A percentile compares a stretch with the other conserved stretches of the same genome.
phyloP scores from a whole-genome alignment of 2,329 filamentous ascomycete species.

The Apiospora marii region DNA sequence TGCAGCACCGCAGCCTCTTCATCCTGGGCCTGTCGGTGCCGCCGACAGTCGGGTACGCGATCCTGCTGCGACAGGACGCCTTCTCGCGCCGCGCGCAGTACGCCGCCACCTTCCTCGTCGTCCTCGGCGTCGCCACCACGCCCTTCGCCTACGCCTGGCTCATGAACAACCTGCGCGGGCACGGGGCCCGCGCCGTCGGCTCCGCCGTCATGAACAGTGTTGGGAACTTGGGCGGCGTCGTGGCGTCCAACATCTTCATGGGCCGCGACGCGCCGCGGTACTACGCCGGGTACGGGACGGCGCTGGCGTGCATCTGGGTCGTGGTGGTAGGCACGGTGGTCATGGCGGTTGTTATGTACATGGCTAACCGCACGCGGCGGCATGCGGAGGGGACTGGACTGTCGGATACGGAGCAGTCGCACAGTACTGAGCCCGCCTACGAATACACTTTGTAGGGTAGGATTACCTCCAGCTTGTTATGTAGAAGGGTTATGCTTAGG shows the following conservation, averaged over 20 bases:
- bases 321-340: not conserved
- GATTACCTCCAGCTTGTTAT: not conserved
- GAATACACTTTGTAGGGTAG: not conserved
- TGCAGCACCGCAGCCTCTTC: slow-evolving; percentile 42
- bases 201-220: slow-evolving; percentile 40
- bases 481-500: not conserved
- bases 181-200: slow-evolving; percentile 40
- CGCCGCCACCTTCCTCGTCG: slow-evolving; percentile 34
- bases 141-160: slow-evolving; percentile 39
- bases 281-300: slow-evolving; percentile 43
- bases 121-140: slow-evolving; percentile 41
- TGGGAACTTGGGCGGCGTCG: slow-evolving; percentile 46
- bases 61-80: slow-evolving; percentile 36
- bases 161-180: slow-evolving; percentile 40
- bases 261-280: slow-evolving; percentile 45
- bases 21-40: slow-evolving; percentile 37
- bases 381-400: not conserved
- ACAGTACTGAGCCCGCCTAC: not conserved
- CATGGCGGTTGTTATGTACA: not conserved
- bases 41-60: slow-evolving; percentile 38
- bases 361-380: not conserved
- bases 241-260: slow-evolving; percentile 50
- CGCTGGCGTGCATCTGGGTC: not conserved
- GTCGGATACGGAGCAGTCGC: not conserved
- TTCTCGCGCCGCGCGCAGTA: not conserved